A percentile compares a stretch with the other conserved stretches of the same genome.
Conservation (phyloP, 2,329 filamentous ascomycete genomes). For the Grosmannia serpens region DNA sequence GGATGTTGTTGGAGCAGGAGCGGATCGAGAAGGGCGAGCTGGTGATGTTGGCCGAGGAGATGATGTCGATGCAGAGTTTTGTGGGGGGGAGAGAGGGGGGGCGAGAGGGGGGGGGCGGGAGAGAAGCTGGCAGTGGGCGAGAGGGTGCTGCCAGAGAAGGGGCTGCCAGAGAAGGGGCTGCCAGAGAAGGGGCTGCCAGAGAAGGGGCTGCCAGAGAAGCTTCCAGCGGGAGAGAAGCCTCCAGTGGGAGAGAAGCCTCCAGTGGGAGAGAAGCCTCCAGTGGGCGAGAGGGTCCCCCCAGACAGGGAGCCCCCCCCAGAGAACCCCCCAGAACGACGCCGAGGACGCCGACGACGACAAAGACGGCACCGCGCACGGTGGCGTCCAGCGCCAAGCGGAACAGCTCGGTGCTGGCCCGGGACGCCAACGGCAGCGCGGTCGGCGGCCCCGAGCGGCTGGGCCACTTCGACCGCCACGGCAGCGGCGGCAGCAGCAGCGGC, state of each 20-base stretch:
- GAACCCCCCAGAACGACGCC: conserved; percentile 10
- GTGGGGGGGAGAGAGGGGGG: conserved; percentile 15
- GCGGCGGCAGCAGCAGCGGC: conserved; percentile 11
- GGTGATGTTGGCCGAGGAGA: conserved; percentile 71
- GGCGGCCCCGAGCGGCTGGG: background rate
- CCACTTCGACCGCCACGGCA: conserved; percentile 1
- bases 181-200: too few relatives aligned
- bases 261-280: too few relatives aligned
- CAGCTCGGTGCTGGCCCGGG: too few relatives aligned
- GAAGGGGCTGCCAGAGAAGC: too few relatives aligned
- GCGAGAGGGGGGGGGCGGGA: background rate
- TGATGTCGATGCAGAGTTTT: conserved; percentile 56
- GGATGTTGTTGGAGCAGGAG: conserved; percentile 58
- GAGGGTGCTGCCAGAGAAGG: background rate
- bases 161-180: background rate
- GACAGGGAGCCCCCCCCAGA: conserved; percentile 15
- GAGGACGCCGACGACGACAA: background rate
- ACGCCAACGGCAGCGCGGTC: too few relatives aligned
- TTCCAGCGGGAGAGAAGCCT: too few relatives aligned
- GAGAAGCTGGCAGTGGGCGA: too few relatives aligned
- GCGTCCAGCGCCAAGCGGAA: background rate
- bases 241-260: too few relatives aligned
- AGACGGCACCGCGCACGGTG: background rate
- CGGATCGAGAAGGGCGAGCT: conserved; percentile 75
- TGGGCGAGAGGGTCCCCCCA: too few relatives aligned